Conservation (phyloP, 176 grass and related monocot species). For the Carex littledalei region DNA sequence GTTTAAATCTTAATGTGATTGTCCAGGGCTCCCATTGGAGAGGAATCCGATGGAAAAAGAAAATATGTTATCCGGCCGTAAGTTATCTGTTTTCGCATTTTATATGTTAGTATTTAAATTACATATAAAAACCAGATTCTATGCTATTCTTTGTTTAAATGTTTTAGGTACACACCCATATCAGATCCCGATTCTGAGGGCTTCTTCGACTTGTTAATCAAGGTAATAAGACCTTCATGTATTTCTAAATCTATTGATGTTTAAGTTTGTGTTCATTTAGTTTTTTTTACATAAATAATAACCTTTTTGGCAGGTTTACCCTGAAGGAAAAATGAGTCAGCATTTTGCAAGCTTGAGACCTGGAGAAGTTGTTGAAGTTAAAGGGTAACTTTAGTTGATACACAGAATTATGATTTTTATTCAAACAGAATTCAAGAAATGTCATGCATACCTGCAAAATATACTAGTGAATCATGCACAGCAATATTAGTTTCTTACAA, state of each 20-base stretch:
- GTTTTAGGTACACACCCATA: conserved; percentile 76
- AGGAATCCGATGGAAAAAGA: conserved; percentile 76
- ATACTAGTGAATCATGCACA: background rate
- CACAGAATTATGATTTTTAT: conserved; percentile 1
- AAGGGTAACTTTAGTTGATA: conserved; percentile 49
- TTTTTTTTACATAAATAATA: conserved; percentile 12
- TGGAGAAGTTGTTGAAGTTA: conserved; percentile 91
- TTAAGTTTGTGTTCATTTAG: conserved; percentile 15
- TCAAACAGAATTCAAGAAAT: conserved; percentile 1
- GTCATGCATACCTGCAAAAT: background rate
- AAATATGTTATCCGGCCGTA: conserved; percentile 97
- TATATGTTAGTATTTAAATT: conserved; percentile 25
- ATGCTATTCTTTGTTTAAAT: conserved; percentile 6
- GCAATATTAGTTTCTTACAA: background rate
- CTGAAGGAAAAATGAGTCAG: conserved; percentile 96
- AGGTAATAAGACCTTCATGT: conserved; percentile 39
- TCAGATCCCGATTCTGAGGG: conserved; percentile 89
- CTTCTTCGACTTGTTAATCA: conserved; percentile 88
- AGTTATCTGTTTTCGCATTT: conserved; percentile 31
- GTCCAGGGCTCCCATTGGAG: conserved; percentile 77
- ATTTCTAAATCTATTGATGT: conserved; percentile 3
- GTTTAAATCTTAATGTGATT: background rate
- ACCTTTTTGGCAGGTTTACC: conserved; percentile 60
- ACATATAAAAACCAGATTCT: conserved; percentile 59
- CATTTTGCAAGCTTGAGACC: conserved; percentile 82